phyloP scores from a whole-genome alignment of 148 eudicot species.

The Rhododendron kiyosumense region DNA sequence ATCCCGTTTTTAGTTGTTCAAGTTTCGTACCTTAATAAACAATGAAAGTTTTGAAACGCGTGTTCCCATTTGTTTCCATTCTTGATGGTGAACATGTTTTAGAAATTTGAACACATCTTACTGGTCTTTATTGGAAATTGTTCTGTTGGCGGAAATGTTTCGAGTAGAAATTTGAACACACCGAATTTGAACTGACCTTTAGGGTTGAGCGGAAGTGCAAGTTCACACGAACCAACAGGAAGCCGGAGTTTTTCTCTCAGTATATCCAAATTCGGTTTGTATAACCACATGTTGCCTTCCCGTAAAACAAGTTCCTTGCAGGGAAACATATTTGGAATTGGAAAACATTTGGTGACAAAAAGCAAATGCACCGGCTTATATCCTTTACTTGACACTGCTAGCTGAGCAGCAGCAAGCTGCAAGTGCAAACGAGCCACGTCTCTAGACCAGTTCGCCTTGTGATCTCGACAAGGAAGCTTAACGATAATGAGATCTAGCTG shows the following conservation, averaged over 20 bases:
- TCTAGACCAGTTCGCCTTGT: slow-evolving; percentile 58
- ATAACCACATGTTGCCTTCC: slow-evolving; percentile 60
- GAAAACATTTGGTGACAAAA: slow-evolving; percentile 57
- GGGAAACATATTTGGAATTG: slow-evolving; percentile 60
- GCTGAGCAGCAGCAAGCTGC: slow-evolving; percentile 60
- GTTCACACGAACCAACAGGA: slow-evolving; percentile 91
- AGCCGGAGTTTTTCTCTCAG: slow-evolving; percentile 57
- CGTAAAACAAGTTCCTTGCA: slow-evolving; percentile 64
- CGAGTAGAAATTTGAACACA: background rate
- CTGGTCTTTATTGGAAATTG: background rate
- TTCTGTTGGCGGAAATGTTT: background rate
- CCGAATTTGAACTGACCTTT: slow-evolving; percentile 28
- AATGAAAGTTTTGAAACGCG: background rate
- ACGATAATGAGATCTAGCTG: slow-evolving; percentile 53
- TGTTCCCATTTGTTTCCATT: background rate
- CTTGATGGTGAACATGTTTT: background rate
- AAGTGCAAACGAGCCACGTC: slow-evolving; percentile 73
- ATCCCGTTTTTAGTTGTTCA: background rate
- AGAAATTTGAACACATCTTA: background rate
- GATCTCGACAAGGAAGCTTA: slow-evolving; percentile 58
- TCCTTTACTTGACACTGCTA: slow-evolving; percentile 54
- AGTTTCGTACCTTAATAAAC: background rate
- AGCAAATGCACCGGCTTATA: slow-evolving; percentile 46
- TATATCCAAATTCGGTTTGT: slow-evolving; percentile 47
- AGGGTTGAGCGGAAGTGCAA: slow-evolving; percentile 59